A percentile compares a stretch with the other conserved stretches of the same genome.
Evolutionary conservation across 257 asterid species (phyloP).

Genomic region (Fraxinus pennsylvanica): DNA sequence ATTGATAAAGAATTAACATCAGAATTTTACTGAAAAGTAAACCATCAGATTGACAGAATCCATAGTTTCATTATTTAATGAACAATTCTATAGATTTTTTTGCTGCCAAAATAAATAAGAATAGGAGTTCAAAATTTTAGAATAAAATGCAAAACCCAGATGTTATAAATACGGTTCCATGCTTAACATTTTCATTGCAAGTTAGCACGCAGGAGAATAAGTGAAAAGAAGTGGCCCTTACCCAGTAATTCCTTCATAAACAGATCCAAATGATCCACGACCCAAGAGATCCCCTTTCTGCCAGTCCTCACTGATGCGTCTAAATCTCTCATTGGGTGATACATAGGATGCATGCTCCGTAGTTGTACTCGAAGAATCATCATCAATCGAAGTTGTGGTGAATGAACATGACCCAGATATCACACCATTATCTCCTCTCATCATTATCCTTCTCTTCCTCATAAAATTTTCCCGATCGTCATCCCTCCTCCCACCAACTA

Average conservation of each 20-base stretch:
- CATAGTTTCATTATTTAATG: neutral
- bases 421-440: slow-evolving; percentile 34
- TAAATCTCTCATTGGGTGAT: slow-evolving; percentile 65
- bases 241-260: slow-evolving; percentile 91
- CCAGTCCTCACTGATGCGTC: slow-evolving; percentile 64
- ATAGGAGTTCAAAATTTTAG: neutral
- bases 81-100: neutral
- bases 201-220: neutral
- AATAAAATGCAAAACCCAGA: neutral
- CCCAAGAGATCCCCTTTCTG: slow-evolving; percentile 88
- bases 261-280: slow-evolving; percentile 92
- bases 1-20: neutral
- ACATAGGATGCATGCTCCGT: slow-evolving; percentile 63
- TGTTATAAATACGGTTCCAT: slow-evolving; percentile 1
- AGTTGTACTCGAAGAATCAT: slow-evolving; percentile 81
- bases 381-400: slow-evolving; percentile 69
- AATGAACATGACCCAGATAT: slow-evolving; percentile 64
- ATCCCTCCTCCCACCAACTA: slow-evolving; percentile 26
- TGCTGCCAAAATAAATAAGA: neutral
- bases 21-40: neutral
- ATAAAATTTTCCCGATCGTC: slow-evolving; percentile 32
- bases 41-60: neutral
- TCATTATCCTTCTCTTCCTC: slow-evolving; percentile 34
- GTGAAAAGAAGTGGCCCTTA: slow-evolving; percentile 40
- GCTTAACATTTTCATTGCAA: neutral